Evolutionary conservation across 1,284 basidiomycete species (phyloP).

Genomic region (Puccinia horiana): DNA sequence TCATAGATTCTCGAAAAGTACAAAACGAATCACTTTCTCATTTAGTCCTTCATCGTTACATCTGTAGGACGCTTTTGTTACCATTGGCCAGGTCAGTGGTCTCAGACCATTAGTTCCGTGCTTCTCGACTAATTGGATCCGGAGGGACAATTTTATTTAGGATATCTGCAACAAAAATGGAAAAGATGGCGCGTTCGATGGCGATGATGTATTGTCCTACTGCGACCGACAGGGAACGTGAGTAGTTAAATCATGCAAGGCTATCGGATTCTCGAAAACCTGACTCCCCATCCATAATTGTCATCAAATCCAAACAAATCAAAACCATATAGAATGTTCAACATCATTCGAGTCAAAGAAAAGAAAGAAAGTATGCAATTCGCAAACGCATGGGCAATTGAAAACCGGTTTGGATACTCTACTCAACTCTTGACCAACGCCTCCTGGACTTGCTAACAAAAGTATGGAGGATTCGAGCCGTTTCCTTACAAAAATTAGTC

Average conservation of each 20-base stretch:
- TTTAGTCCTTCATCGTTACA: not conserved
- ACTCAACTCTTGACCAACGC: constrained; percentile 49
- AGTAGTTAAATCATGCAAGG: not conserved
- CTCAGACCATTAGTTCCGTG: not conserved
- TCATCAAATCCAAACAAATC: not conserved
- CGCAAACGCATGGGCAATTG: constrained; percentile 35
- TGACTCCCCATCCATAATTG: not conserved
- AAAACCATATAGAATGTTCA: constrained; percentile 40
- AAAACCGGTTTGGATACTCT: constrained; percentile 45
- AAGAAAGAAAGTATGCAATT: constrained; percentile 32
- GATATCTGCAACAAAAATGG: constrained; percentile 46
- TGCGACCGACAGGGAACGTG: constrained; percentile 49
- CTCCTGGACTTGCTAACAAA: constrained; percentile 46
- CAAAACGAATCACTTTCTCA: not conserved
- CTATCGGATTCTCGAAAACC: not conserved
- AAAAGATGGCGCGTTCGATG: constrained; percentile 37
- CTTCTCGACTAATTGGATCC: not conserved
- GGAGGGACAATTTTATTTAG: constrained; percentile 5
- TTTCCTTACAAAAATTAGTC: constrained; percentile 48
- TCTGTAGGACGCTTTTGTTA: constrained; percentile 46
- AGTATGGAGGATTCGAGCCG: constrained; percentile 44
- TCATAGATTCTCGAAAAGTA: not conserved
- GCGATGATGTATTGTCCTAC: constrained; percentile 42
- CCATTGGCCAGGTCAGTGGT: constrained; percentile 38
- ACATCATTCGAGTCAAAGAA: constrained; percentile 46